These are phyloP conservation scores for Talaromyces sp. DNA, from an alignment of 2,329 filamentous ascomycete genomes.

Conservation along the genomic window DNA sequence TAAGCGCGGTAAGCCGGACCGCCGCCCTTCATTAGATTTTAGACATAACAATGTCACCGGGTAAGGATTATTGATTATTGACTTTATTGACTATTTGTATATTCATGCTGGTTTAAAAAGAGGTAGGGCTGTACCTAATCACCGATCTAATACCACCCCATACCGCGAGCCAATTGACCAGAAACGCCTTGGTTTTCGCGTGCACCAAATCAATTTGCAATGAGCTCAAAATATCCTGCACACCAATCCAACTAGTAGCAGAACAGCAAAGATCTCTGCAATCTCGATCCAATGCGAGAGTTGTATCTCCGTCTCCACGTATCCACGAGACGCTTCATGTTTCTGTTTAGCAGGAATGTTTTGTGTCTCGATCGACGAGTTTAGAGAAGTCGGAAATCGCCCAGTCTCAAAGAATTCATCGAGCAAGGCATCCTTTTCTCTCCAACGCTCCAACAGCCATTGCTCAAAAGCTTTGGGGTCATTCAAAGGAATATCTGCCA, in stretches of 20 bases:
- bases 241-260: slow-evolving; percentile 25
- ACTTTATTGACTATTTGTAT: not conserved
- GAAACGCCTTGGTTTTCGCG: not conserved
- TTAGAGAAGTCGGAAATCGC: slow-evolving; percentile 69
- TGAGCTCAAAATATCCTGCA: slow-evolving; percentile 6
- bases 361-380: slow-evolving; percentile 47
- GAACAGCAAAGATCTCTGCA: slow-evolving; percentile 42
- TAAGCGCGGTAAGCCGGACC: not conserved
- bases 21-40: not conserved
- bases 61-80: not conserved
- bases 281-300: slow-evolving; percentile 44
- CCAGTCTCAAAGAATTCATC: slow-evolving; percentile 76
- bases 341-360: slow-evolving; percentile 34
- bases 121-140: not conserved
- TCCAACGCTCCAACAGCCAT: slow-evolving; percentile 85
- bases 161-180: not conserved
- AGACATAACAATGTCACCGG: not conserved
- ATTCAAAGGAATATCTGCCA: slow-evolving; percentile 76
- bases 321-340: slow-evolving; percentile 35
- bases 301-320: slow-evolving; percentile 43
- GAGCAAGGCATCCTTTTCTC: slow-evolving; percentile 84
- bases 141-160: not conserved
- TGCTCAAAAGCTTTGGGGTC: slow-evolving; percentile 69
- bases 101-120: no score
- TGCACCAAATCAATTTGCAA: not conserved